A percentile compares a stretch with the other conserved stretches of the same genome.
Evolutionary conservation across 345 rosid genomes (phyloP).

Genomic region (Salix exigua): DNA sequence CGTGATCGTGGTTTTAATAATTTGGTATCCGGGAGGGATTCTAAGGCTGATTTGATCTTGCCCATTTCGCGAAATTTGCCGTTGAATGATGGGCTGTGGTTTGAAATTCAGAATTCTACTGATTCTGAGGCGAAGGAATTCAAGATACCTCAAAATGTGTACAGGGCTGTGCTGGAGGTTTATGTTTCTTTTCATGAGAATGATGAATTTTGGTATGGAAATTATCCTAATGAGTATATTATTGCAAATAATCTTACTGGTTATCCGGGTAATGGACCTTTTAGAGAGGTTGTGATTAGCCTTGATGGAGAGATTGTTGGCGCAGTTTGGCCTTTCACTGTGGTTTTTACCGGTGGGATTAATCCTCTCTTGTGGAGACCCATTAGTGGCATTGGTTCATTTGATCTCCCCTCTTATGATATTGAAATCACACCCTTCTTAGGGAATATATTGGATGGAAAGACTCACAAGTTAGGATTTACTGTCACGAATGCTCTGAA

Average conservation of each 20-base stretch:
- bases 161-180: conserved; percentile 84
- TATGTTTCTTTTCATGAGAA: conserved; percentile 87
- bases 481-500: conserved; percentile 73
- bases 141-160: conserved; percentile 61
- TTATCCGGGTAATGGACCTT: conserved; percentile 73
- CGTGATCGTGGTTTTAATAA: background rate
- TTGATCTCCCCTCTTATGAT: conserved; percentile 78
- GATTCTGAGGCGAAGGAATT: conserved; percentile 48
- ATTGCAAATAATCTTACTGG: conserved; percentile 49
- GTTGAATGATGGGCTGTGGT: conserved; percentile 83
- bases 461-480: conserved; percentile 54
- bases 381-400: conserved; percentile 70
- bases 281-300: conserved; percentile 75
- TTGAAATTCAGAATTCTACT: conserved; percentile 50
- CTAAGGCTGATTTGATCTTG: conserved; percentile 66
- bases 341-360: conserved; percentile 77
- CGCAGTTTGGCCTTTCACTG: conserved; percentile 86
- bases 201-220: conserved; percentile 86
- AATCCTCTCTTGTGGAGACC: conserved; percentile 89
- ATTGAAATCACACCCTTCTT: conserved; percentile 71
- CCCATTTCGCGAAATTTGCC: conserved; percentile 70
- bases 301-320: conserved; percentile 69
- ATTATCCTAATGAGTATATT: conserved; percentile 65
- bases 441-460: conserved; percentile 65
- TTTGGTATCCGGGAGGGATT: conserved; percentile 27